Percentiles rank a stretch among this genome's conserved stretches.
Conservation (phyloP, 1,284 basidiomycete genomes). For the Rhodotorula sp. region DNA sequence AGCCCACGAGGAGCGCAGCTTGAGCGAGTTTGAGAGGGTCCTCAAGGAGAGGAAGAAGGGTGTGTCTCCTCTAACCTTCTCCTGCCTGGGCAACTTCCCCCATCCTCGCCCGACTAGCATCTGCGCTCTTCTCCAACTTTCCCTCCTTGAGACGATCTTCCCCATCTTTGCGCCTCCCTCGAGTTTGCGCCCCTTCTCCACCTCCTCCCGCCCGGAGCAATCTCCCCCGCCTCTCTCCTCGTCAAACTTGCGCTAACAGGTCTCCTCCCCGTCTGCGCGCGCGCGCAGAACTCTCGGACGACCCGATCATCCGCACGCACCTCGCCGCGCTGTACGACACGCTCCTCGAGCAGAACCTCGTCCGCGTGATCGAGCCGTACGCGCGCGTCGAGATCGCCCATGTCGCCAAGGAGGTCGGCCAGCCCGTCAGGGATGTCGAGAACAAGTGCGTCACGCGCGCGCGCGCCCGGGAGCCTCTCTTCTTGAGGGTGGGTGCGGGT, state of each 20-base stretch:
- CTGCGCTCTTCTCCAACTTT: too few relatives aligned
- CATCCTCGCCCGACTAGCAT: too few relatives aligned
- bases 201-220: background rate
- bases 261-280: too few relatives aligned
- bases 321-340: constrained; percentile 92
- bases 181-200: too few relatives aligned
- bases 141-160: too few relatives aligned
- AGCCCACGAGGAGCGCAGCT: constrained; percentile 86
- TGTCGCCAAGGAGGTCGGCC: constrained; percentile 84
- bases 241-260: too few relatives aligned
- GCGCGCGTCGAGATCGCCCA: constrained; percentile 86
- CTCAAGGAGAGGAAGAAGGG: constrained; percentile 84
- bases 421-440: constrained; percentile 89
- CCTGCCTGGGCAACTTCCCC: too few relatives aligned
- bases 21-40: constrained; percentile 86
- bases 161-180: too few relatives aligned
- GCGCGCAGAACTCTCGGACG: constrained; percentile 79
- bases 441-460: constrained; percentile 66
- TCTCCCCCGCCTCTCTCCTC: background rate
- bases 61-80: too few relatives aligned
- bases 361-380: constrained; percentile 94
- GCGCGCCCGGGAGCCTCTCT: background rate
- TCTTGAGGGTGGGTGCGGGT: background rate
- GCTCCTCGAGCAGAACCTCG: constrained; percentile 88
- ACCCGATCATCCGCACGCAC: constrained; percentile 91